Base-by-base conservation (phyloP, 1,139 yeast genomes). In the Candida glucosophila region DNA sequence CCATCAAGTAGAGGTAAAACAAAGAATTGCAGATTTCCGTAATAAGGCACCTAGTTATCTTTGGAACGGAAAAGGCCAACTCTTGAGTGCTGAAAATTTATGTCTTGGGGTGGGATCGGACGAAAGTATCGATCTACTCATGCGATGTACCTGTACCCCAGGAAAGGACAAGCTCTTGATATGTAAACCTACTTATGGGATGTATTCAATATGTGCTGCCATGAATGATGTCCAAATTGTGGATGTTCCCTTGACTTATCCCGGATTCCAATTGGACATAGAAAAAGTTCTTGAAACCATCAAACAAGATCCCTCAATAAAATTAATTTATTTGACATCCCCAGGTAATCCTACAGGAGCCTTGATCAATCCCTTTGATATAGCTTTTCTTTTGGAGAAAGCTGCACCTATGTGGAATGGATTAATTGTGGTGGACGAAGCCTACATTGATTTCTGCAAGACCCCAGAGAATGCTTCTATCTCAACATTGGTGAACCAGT, bases 291-390 rank as follows among this genome's bases (percentile, higher is more conserved):
- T 67, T 17, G 49, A 58, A n/a, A 55, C 66, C 2, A 53, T 86
- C n/a, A 38, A 50, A 6, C 41, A 45, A 0, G 95, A 88, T 39
- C 51, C 73, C 0, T 29, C 53, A 7, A 77, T 88, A 39, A 88
- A 85, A 43, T 50, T 90, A 32, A 62, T 80, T 2, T 88, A 85
- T 48, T 58, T 88, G 35, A 88, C 97, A n/a, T 82, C 96, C 2
- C 98, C 98, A n/a, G 98, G 98, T 16, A 90, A 90, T 49, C 98
- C 98, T 17, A 90, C 98, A 0, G 96, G 80, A 4, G 68, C 74
- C 20, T 55, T 73, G 25, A 50, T 90, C 20, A 61, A 67, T 15
- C 61, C 67, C 6, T 52, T 49, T 0, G 53, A 58, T 14, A 55
- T 90, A 12, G 55, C 71, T 24, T 52, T 60, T 25, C 51, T 90